Percentiles rank a stretch among this genome's conserved stretches.
Conservation (phyloP, 352 stramenopile species). For the Peronospora farinosa region DNA sequence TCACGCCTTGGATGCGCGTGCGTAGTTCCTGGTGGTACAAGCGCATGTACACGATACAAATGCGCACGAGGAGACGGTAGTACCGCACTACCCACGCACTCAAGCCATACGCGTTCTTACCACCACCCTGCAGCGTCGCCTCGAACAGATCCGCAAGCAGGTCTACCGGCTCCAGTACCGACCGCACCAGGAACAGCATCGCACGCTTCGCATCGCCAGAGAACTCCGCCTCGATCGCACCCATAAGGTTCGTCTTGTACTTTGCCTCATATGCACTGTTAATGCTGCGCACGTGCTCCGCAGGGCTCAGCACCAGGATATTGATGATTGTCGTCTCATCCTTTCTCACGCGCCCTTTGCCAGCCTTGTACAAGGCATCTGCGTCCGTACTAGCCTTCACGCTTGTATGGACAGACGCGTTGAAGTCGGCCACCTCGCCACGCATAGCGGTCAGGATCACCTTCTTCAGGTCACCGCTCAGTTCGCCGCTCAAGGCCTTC, state of each 20-base stretch:
- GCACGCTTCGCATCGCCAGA: constrained; percentile 34
- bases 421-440: constrained; percentile 31
- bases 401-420: constrained; percentile 46
- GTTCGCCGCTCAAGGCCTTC: constrained; percentile 34
- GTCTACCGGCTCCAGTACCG: constrained; percentile 45
- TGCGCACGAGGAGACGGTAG: constrained; percentile 36
- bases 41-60: constrained; percentile 42
- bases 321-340: constrained; percentile 51
- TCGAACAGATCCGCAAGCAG: constrained; percentile 51
- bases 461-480: constrained; percentile 56
- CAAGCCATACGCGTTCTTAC: constrained; percentile 56
- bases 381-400: constrained; percentile 49
- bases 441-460: constrained; percentile 44
- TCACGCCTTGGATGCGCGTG: constrained; percentile 15
- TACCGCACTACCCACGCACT: constrained; percentile 54
- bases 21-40: constrained; percentile 42
- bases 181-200: constrained; percentile 40
- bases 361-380: constrained; percentile 55
- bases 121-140: constrained; percentile 57
- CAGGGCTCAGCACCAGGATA: constrained; percentile 34
- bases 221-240: constrained; percentile 61
- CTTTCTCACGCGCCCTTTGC: constrained; percentile 55
- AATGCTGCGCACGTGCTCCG: constrained; percentile 41
- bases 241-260: constrained; percentile 46
- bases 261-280: constrained; percentile 46